These are phyloP conservation scores for Candida dajiaensis DNA, from an alignment of 805 yeast species.

Conservation along the genomic window DNA sequence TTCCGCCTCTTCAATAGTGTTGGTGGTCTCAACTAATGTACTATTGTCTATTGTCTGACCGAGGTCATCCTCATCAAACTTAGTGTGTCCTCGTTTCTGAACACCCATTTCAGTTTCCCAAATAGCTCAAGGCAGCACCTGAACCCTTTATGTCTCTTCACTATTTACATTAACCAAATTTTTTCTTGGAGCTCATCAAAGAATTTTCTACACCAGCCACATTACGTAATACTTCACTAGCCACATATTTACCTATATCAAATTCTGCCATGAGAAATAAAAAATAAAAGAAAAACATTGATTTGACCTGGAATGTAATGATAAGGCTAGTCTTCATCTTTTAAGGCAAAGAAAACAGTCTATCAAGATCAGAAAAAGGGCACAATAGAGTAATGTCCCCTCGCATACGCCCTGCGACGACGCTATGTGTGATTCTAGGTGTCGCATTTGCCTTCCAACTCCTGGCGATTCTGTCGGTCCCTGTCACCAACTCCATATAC, in stretches of 20 bases:
- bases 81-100: conserved; percentile 9
- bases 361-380: too few species aligned
- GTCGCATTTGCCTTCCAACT: conserved; percentile 54
- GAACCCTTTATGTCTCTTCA: background rate
- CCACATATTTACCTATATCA: background rate
- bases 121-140: background rate
- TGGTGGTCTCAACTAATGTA: background rate
- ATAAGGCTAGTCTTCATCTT: too few species aligned
- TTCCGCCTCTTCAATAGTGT: background rate
- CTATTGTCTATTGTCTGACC: background rate
- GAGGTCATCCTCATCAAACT: conserved; percentile 4
- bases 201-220: conserved; percentile 1
- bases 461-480: conserved; percentile 55
- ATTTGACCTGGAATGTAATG: background rate
- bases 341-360: too few species aligned
- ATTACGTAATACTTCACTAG: background rate
- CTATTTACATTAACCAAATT: background rate
- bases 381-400: conserved; percentile 13
- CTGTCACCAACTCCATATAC: conserved; percentile 43
- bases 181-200: background rate
- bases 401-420: conserved; percentile 29
- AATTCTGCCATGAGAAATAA: background rate
- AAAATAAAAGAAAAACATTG: background rate
- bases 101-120: background rate
- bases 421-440: conserved; percentile 33